phyloP scores from a whole-genome alignment of 2,329 filamentous ascomycete species.

The Stachybotrys chartarum region DNA sequence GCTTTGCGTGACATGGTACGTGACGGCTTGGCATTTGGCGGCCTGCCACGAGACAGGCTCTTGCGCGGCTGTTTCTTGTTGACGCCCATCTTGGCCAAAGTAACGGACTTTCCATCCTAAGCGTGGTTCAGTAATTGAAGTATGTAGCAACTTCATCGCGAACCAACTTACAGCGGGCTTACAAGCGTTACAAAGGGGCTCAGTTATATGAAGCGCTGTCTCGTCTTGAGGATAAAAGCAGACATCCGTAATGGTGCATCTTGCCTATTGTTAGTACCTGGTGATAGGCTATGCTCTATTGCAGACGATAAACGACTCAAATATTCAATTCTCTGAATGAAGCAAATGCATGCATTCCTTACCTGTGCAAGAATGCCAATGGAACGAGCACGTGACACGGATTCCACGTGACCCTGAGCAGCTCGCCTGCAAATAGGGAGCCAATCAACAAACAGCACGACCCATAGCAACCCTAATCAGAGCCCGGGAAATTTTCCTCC shows the following conservation, averaged over 20 bases:
- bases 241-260: too few species aligned
- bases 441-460: too few species aligned
- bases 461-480: too few species aligned
- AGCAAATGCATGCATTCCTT: too few species aligned
- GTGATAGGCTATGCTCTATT: too few species aligned
- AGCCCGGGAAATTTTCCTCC: background rate
- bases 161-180: background rate
- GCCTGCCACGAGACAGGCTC: constrained; percentile 43
- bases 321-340: too few species aligned
- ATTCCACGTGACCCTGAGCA: too few species aligned
- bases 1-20: constrained; percentile 58
- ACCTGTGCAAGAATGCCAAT: too few species aligned
- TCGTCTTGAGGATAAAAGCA: background rate
- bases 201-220: background rate
- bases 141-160: background rate
- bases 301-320: too few species aligned
- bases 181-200: background rate
- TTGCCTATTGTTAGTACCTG: too few species aligned
- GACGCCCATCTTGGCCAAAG: constrained; percentile 29
- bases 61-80: constrained; percentile 38
- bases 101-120: background rate
- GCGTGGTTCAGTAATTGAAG: background rate
- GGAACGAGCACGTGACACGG: too few species aligned
- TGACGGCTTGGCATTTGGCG: constrained; percentile 43
- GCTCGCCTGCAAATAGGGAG: too few species aligned